phyloP scores from a whole-genome alignment of 2,329 filamentous ascomycete species.

The Rutstroemia sp. region DNA sequence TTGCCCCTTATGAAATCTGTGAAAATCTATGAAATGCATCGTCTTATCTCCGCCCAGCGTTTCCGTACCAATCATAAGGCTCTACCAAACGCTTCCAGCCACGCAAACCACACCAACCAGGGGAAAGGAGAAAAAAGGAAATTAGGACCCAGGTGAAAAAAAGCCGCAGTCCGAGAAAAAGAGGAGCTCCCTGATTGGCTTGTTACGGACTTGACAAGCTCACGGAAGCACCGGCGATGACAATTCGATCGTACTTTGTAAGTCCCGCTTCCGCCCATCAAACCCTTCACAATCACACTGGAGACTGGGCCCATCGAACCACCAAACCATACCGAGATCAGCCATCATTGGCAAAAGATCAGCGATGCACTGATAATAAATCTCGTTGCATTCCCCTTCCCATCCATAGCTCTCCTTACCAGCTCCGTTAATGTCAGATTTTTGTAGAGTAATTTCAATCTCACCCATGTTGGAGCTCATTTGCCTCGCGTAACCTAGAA shows the following conservation, averaged over 20 bases:
- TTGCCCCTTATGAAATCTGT: no score
- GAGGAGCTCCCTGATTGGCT: neutral
- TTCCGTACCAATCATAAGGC: neutral
- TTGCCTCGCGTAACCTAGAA: neutral
- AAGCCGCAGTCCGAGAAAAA: neutral
- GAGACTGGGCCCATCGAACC: no score
- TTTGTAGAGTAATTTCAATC: neutral
- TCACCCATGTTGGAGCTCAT: conserved; percentile 8
- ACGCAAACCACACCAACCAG: neutral
- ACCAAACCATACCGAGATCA: no score
- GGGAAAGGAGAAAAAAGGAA: neutral
- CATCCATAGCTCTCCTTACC: no score
- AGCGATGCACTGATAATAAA: no score
- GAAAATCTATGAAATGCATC: no score
- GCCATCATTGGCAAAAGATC: no score
- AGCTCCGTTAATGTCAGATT: neutral
- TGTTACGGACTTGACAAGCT: neutral
- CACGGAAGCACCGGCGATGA: no score
- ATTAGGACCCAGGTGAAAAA: neutral
- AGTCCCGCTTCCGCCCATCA: no score
- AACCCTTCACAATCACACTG: no score
- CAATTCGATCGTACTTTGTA: no score
- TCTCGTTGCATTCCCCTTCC: no score
- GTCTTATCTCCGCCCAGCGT: neutral
- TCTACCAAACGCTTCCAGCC: neutral